Conservation (phyloP, 495 filamentous ascomycete species). For the Penicillium robsamsonii region DNA sequence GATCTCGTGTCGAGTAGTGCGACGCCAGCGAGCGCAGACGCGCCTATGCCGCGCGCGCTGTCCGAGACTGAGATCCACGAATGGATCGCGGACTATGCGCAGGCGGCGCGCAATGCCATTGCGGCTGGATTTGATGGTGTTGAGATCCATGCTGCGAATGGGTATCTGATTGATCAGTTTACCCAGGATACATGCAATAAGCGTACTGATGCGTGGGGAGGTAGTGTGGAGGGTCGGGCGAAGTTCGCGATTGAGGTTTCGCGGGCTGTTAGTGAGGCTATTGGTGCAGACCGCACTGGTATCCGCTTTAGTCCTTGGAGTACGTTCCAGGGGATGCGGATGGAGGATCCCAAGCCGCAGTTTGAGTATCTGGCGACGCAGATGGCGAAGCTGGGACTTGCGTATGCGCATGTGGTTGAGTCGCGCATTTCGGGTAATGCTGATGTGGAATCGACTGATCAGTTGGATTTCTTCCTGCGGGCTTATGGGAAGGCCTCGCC, state of each 20-base stretch:
- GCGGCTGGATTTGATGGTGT: slow-evolving; percentile 75
- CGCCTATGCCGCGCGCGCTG: slow-evolving; percentile 46
- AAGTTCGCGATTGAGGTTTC: slow-evolving; percentile 64
- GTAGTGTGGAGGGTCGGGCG: slow-evolving; percentile 68
- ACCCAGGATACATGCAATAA: slow-evolving; percentile 59
- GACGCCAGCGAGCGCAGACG: slow-evolving; percentile 36
- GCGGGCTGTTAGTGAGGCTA: slow-evolving; percentile 58
- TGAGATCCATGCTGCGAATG: slow-evolving; percentile 73
- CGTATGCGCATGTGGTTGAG: slow-evolving; percentile 67
- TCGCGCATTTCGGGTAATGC: slow-evolving; percentile 46
- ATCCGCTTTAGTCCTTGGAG: slow-evolving; percentile 66
- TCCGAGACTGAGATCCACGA: slow-evolving; percentile 56
- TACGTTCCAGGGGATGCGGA: slow-evolving; percentile 66
- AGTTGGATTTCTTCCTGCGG: slow-evolving; percentile 47
- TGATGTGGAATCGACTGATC: slow-evolving; percentile 42
- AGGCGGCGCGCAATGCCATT: slow-evolving; percentile 62
- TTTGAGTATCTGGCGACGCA: slow-evolving; percentile 57
- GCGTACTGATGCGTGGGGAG: slow-evolving; percentile 66
- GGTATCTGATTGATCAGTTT: slow-evolving; percentile 77
- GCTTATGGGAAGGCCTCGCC: slow-evolving; percentile 47
- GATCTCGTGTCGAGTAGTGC: slow-evolving; percentile 51
- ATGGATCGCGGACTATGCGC: slow-evolving; percentile 55
- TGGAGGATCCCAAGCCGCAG: slow-evolving; percentile 61
- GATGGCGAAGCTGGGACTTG: slow-evolving; percentile 55
- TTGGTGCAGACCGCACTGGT: slow-evolving; percentile 61